Evolutionary conservation across 2,329 filamentous ascomycete species (phyloP).

Genomic region (Microthyrium microscopicum): DNA sequence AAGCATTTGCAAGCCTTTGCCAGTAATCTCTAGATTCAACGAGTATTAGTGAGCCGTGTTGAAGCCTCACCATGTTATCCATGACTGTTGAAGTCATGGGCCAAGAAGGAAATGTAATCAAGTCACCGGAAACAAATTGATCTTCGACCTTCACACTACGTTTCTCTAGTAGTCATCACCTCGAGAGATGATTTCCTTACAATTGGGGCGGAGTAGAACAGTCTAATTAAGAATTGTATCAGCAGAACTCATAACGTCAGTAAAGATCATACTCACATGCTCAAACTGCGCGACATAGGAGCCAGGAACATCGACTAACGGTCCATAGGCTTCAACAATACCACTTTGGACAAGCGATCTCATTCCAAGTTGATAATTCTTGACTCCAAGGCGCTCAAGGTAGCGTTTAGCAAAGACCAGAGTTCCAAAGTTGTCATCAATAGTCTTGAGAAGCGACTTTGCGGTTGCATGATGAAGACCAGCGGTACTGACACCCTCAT

Average conservation of each 20-base stretch:
- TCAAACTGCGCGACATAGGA: slow-evolving; percentile 90
- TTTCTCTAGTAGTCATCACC: slow-evolving; percentile 12
- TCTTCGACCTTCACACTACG: no score
- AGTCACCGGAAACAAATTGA: no score
- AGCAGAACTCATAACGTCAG: neutral
- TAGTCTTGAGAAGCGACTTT: slow-evolving; percentile 69
- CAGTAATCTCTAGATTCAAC: no score
- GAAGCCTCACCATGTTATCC: no score
- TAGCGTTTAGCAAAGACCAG: slow-evolving; percentile 82
- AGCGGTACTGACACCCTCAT: slow-evolving; percentile 20
- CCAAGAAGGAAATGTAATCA: no score
- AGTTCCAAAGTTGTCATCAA: slow-evolving; percentile 93
- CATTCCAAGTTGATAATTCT: slow-evolving; percentile 71
- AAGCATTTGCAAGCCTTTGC: no score
- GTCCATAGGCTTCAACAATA: slow-evolving; percentile 81
- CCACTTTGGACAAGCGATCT: slow-evolving; percentile 51
- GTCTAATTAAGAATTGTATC: slow-evolving; percentile 2
- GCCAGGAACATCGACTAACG: slow-evolving; percentile 79
- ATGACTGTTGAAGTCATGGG: no score
- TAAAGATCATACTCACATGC: slow-evolving; percentile 48
- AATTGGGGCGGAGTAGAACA: slow-evolving; percentile 7
- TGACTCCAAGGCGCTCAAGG: slow-evolving; percentile 75
- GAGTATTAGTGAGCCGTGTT: no score
- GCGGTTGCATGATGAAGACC: slow-evolving; percentile 41
- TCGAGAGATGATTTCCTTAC: slow-evolving; percentile 7